Percentiles rank a stretch among this genome's conserved stretches.
phyloP scores from a whole-genome alignment of 257 asterid species.

The Solanum rostratum region DNA sequence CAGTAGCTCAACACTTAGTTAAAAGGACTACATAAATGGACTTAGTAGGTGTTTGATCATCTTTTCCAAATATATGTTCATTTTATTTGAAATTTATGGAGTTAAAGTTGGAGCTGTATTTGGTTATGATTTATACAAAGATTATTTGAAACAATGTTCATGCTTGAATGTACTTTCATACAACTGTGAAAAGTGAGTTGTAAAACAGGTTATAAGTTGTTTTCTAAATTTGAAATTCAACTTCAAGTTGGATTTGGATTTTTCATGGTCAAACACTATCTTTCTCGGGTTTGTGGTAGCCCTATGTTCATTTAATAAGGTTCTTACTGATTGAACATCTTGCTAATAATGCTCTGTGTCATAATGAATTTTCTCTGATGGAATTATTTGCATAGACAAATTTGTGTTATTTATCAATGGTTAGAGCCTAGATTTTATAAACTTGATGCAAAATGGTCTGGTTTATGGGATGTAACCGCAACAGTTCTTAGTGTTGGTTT shows the following conservation, averaged over 20 bases:
- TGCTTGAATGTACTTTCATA: background rate
- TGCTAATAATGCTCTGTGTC: background rate
- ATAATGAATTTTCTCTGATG: background rate
- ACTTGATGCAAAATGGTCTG: background rate
- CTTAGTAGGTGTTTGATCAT: no score
- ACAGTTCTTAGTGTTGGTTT: background rate
- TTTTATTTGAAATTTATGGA: background rate
- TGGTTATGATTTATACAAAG: background rate
- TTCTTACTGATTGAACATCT: background rate
- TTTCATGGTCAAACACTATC: rapidly evolving
- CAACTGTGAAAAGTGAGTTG: no score
- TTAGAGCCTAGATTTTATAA: background rate
- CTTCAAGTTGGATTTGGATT: background rate
- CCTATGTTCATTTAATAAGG: background rate
- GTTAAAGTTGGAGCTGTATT: background rate
- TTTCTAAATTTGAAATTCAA: background rate
- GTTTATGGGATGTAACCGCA: background rate
- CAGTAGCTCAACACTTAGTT: background rate
- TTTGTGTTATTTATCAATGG: background rate
- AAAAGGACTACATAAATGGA: no score
- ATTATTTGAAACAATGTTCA: background rate
- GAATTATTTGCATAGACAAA: background rate
- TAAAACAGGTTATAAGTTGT: no score
- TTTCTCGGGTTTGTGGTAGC: background rate
- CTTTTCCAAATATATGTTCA: background rate